These are phyloP conservation scores for Ceratonia siliqua DNA, from an alignment of 306 rosid species.

Conservation along the genomic window DNA sequence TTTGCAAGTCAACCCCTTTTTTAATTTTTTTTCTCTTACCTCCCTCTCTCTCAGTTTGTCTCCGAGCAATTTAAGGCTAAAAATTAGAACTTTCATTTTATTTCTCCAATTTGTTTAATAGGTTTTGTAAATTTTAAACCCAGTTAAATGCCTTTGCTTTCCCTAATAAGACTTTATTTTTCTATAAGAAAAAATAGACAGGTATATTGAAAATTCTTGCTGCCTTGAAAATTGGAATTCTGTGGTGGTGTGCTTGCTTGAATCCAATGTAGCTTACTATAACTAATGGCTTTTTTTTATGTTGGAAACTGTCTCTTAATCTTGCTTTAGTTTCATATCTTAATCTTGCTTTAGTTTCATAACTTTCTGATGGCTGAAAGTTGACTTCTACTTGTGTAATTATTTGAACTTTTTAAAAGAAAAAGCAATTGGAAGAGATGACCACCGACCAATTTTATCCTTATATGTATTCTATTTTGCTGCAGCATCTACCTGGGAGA, in stretches of 20 bases:
- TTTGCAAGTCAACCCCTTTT: no score
- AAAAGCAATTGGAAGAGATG: slow-evolving; percentile 15
- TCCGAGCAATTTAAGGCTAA: slow-evolving; percentile 9
- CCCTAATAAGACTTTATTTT: not conserved
- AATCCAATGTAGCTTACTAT: slow-evolving; percentile 1
- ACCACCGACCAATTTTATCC: slow-evolving; percentile 8
- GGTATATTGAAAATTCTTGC: not conserved
- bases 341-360: not conserved
- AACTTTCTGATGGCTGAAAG: not conserved
- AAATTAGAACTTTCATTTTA: not conserved
- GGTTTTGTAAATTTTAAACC: not conserved
- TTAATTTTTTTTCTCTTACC: no score
- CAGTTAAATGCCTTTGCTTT: not conserved
- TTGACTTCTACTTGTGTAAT: not conserved
- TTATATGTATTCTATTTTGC: slow-evolving; percentile 11
- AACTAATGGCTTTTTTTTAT: slow-evolving; percentile 17
- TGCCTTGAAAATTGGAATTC: slow-evolving; percentile 4
- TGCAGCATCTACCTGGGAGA: slow-evolving; percentile 95
- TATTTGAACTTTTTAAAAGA: not conserved
- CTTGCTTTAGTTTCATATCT: not conserved
- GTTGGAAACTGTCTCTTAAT: not conserved
- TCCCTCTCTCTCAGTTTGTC: no score
- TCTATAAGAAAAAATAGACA: slow-evolving; percentile 12
- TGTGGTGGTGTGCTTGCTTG: slow-evolving; percentile 4
- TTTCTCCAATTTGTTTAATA: not conserved